Base-by-base conservation (phyloP, 768 basidiomycete species). In the Trametes villosa region DNA sequence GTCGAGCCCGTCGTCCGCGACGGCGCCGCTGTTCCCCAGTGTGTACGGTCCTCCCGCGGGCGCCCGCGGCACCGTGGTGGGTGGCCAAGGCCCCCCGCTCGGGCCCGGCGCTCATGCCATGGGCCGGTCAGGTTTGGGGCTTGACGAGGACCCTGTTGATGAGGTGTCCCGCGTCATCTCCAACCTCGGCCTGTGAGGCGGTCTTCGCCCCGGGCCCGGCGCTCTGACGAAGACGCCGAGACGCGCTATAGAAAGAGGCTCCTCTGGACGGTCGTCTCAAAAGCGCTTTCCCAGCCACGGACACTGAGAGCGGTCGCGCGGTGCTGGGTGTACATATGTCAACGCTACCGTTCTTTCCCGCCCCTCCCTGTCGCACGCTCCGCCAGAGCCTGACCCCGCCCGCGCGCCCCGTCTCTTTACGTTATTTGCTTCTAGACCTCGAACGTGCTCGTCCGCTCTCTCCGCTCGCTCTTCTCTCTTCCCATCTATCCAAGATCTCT, bases 21-120 rank as follows among this genome's bases (percentile, higher is more conserved):
- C 88, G 7, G 88, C 88, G 20, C 91, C 91, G 44, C 87, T 84
- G 12, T 94, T 93, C 77, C 92, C 91, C 15, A 92, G 90, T 66
- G 92, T 94, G 11, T 93, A 93, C 70, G 90, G 85, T 1, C 84
- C 87, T 4, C 42, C 65, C 17, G 68, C 69, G 17, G 65, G 57
- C 13, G 63, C 70, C n/a, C 71, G 71, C 9, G 65, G 68, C 17
- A 65, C 67, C 27, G 68, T 66, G 40, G 65, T 70, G n/a, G 67
- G 67, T 33, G 69, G 69, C 13, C 67, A 64, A 65, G 74, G 69
- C 31, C 60, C 66, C 41, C 63, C 67, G 20, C 63, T 70, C 31
- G 65, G 62, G 4, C 44, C 63, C 15, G 67, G 68, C 13, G 49
- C 60, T n/a, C 67, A 68, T 31, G 50, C 62, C 41, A 64, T 65